Conservation (phyloP, 495 filamentous ascomycete genomes). For the Aspergillus coremiiformis region DNA sequence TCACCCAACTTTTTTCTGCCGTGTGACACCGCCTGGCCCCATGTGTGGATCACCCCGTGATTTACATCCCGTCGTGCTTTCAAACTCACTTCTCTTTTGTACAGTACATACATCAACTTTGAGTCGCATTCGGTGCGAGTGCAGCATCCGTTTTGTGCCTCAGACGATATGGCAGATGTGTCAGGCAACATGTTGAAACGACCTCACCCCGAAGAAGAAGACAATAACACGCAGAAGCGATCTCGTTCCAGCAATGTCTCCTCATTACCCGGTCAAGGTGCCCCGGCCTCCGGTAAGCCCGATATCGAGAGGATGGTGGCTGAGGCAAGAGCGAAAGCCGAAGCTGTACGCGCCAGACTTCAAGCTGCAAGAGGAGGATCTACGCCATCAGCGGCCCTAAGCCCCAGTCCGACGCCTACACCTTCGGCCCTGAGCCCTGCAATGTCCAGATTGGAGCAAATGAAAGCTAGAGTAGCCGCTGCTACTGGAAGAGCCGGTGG, state of each 20-base stretch:
- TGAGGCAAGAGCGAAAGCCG: conserved; percentile 54
- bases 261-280: conserved; percentile 38
- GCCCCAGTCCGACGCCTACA: conserved; percentile 38
- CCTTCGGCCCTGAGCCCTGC: conserved; percentile 41
- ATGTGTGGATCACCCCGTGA: conserved; percentile 9
- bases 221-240: conserved; percentile 48
- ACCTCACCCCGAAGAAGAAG: conserved; percentile 48
- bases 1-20: conserved; percentile 23
- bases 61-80: background rate
- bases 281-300: conserved; percentile 33
- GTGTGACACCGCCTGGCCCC: conserved; percentile 12
- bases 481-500: conserved; percentile 56
- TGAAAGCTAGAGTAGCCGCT: conserved; percentile 78
- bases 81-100: background rate
- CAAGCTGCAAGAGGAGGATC: conserved; percentile 38
- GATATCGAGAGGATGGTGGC: conserved; percentile 57
- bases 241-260: conserved; percentile 55
- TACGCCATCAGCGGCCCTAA: conserved; percentile 22
- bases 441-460: conserved; percentile 50
- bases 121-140: conserved; percentile 5
- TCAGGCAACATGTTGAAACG: conserved; percentile 50
- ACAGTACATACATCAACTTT: background rate
- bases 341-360: conserved; percentile 50
- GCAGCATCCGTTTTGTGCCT: background rate
- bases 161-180: conserved; percentile 46